Conservation (phyloP, 108 stramenopile genomes). For the Aurantiochytrium sp. region DNA sequence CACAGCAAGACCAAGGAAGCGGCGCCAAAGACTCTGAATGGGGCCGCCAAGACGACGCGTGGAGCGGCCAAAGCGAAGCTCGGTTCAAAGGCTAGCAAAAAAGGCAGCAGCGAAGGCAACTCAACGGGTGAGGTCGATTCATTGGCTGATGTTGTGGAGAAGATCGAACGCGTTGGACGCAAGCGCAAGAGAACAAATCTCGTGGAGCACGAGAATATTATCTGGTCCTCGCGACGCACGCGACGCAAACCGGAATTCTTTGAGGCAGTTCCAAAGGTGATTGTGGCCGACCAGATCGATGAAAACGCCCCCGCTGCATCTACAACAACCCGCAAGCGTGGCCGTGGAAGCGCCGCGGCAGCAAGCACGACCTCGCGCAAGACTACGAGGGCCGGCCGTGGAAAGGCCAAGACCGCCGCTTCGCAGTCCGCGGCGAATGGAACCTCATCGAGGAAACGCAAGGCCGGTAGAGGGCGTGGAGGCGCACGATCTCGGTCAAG, state of each 20-base stretch:
- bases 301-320: background rate
- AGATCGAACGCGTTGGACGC: background rate
- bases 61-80: background rate
- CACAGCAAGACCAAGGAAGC: background rate
- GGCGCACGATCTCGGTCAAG: background rate
- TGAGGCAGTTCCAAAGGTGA: background rate
- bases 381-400: too few relatives aligned
- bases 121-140: background rate
- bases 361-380: too few relatives aligned
- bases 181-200: background rate
- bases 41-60: background rate
- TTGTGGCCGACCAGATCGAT: background rate
- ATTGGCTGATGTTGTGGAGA: background rate
- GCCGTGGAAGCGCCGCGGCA: too few relatives aligned
- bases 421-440: too few relatives aligned
- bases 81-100: background rate
- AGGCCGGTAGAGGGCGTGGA: background rate
- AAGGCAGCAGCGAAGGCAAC: too few relatives aligned
- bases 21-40: background rate
- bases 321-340: too few relatives aligned
- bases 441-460: background rate
- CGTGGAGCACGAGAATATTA: background rate
- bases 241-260: slow-evolving; percentile 7
- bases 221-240: background rate
- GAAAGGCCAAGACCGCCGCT: too few relatives aligned